Percentiles rank a stretch among this genome's conserved stretches.
Evolutionary conservation across 2,329 filamentous ascomycete genomes (phyloP).

Genomic region (Colletotrichum sp.): DNA sequence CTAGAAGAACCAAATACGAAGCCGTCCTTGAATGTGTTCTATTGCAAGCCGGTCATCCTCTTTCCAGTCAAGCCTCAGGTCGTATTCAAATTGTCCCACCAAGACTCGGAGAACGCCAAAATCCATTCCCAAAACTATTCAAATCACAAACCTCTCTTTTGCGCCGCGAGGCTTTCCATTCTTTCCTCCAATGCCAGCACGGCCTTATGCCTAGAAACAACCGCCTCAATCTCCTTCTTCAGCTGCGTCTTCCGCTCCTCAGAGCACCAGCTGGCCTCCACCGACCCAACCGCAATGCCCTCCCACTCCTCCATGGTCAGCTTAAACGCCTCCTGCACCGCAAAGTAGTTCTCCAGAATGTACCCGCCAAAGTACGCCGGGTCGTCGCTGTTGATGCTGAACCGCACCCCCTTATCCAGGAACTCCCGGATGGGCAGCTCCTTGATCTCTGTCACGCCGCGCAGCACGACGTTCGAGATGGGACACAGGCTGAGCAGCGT

Average conservation of each 20-base stretch:
- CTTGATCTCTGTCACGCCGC: constrained; percentile 21
- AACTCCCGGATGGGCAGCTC: constrained; percentile 64
- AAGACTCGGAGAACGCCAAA: accelerated
- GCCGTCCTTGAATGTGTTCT: not conserved
- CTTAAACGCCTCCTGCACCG: constrained; percentile 74
- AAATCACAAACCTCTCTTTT: not conserved
- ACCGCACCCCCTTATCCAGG: constrained; percentile 66
- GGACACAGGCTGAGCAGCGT: constrained; percentile 46
- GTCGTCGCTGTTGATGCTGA: constrained; percentile 78
- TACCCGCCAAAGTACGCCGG: constrained; percentile 80
- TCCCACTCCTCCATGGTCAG: constrained; percentile 71
- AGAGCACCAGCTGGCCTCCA: constrained; percentile 69
- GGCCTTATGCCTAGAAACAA: not conserved
- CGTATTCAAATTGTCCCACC: not conserved
- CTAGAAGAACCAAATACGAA: not conserved
- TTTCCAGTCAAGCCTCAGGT: not conserved
- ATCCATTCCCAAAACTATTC: accelerated
- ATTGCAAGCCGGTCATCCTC: accelerated
- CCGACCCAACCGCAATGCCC: constrained; percentile 63
- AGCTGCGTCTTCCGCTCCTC: constrained; percentile 66
- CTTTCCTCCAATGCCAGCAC: not conserved
- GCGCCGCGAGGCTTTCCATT: not conserved
- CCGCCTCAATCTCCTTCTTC: constrained; percentile 46
- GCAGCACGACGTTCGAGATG: constrained; percentile 35
- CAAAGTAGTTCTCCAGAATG: constrained; percentile 76